Percentiles rank a stretch among this genome's conserved stretches.
Conservation (phyloP, 2,329 filamentous ascomycete species). For the Byssothecium circinans region DNA sequence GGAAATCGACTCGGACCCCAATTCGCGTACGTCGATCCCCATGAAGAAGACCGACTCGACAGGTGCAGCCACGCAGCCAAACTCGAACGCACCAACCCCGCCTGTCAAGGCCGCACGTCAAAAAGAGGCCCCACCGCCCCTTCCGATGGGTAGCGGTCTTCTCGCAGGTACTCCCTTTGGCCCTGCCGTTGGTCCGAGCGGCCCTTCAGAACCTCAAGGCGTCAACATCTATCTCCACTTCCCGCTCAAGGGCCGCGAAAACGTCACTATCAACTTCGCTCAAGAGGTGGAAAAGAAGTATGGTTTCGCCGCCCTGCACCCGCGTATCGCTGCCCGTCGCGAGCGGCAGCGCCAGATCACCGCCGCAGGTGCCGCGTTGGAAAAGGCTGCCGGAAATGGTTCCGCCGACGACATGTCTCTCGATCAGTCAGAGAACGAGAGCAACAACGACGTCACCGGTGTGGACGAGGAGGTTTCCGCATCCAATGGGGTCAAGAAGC, state of each 20-base stretch:
- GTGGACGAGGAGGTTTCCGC: constrained; percentile 48
- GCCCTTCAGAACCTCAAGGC: constrained; percentile 42
- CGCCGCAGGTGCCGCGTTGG: constrained; percentile 81
- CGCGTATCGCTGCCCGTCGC: constrained; percentile 83
- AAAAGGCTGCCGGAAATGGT: constrained; percentile 72
- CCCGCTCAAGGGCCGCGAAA: constrained; percentile 76
- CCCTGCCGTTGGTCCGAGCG: constrained; percentile 52
- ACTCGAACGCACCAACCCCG: constrained; percentile 55
- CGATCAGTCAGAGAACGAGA: constrained; percentile 70
- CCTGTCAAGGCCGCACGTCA: constrained; percentile 57
- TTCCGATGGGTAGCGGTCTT: constrained; percentile 65
- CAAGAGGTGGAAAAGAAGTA: constrained; percentile 91
- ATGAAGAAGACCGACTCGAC: constrained; percentile 40
- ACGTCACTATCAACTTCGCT: constrained; percentile 94
- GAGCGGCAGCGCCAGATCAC: constrained; percentile 86
- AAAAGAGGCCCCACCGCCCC: constrained; percentile 59
- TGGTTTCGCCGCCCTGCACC: constrained; percentile 91
- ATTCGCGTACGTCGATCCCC: constrained; percentile 24
- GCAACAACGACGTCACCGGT: constrained; percentile 86
- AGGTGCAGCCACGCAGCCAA: constrained; percentile 43
- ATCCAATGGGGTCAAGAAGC: constrained; percentile 60
- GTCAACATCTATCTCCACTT: constrained; percentile 86
- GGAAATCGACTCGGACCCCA: constrained; percentile 42
- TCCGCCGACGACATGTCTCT: constrained; percentile 79
- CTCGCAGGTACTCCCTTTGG: constrained; percentile 65